Evolutionary conservation across 352 stramenopile genomes (phyloP), one percentile per base, ranked within the genome.

Genomic region (Pythium utonaiense): DNA sequence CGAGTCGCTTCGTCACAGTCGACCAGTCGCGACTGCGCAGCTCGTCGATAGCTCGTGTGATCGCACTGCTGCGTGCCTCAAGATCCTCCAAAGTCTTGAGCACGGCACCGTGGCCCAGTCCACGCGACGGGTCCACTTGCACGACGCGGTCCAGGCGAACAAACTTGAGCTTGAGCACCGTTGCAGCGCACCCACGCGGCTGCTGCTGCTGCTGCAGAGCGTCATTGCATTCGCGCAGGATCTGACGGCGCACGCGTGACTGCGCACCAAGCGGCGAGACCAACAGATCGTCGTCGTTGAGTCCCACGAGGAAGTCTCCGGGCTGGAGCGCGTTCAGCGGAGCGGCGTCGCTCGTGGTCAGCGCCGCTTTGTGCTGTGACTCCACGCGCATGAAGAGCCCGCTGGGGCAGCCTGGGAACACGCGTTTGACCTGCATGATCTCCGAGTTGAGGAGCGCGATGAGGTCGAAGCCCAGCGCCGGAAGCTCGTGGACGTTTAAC

Each of bases 261-360:
- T 88, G 52, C 13, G 67, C 70, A 14, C 28, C 42, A 22, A 75
- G 62, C 10, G 79, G 71, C 12, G 49, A 72, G 0, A 86, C 27
- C 33, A 91, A 69, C 50, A 91, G 70, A 56, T 93, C 71, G 19
- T 84, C 67, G 6, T 64, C 50, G 50, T 75, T 69, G 47, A 91
- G 71, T 0, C 79, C 79, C 9, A 96, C 83, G 16, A 99, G 90
- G 64, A 98, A 98, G 38, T 98, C 84, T 25, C 88, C 83, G 58
- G 97, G 78, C 4, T 78, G 72, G 36, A 78, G 62, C 38, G 34
- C 27, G 19, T 53, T 53, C 31, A 64, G 51, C 3, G 41, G 42
- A 17, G 54, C 31, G 5, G 56, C 52, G n/a, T 67, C 54, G 6
- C 69, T 60, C 8, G 79, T 34, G 40, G 71, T 70, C 31, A 48